Evolutionary conservation across 2,329 filamentous ascomycete species (phyloP).

Genomic region (Juglanconis sp.): DNA sequence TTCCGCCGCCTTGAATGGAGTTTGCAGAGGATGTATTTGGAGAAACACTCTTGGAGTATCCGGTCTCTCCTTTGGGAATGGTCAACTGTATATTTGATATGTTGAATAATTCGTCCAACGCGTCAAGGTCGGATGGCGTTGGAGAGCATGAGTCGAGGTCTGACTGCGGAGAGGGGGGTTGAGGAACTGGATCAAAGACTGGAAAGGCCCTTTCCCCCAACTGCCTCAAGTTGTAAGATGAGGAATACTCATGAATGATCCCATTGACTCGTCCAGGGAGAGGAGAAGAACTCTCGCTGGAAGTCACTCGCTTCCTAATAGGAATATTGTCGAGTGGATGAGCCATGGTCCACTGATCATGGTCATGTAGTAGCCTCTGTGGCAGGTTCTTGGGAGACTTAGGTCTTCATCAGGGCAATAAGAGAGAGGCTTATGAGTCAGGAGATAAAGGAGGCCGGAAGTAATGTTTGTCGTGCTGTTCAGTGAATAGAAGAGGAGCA

Average conservation of each 20-base stretch:
- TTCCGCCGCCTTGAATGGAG: neutral
- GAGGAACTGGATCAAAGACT: neutral
- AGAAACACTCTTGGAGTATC: neutral
- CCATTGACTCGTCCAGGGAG: neutral
- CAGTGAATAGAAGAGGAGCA: too few species aligned
- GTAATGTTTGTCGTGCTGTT: too few species aligned
- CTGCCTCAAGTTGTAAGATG: too few species aligned
- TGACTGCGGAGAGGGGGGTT: neutral
- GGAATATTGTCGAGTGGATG: too few species aligned
- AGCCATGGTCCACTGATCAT: too few species aligned
- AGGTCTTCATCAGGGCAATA: too few species aligned
- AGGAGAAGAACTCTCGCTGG: neutral
- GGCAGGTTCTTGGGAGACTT: too few species aligned
- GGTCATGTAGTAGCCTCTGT: too few species aligned
- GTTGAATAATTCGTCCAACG: slow-evolving; percentile 10
- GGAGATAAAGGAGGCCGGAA: too few species aligned
- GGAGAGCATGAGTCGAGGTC: slow-evolving; percentile 3
- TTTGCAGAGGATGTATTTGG: neutral
- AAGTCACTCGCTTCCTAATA: too few species aligned
- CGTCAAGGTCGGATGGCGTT: slow-evolving; percentile 13
- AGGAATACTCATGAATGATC: too few species aligned
- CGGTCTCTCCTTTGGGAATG: neutral
- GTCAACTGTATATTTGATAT: neutral
- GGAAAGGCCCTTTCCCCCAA: neutral
- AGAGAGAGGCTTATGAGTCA: too few species aligned